A percentile compares a stretch with the other conserved stretches of the same genome.
Evolutionary conservation across 805 yeast genomes (phyloP).

Genomic region (Saccharomycopsis malanga): DNA sequence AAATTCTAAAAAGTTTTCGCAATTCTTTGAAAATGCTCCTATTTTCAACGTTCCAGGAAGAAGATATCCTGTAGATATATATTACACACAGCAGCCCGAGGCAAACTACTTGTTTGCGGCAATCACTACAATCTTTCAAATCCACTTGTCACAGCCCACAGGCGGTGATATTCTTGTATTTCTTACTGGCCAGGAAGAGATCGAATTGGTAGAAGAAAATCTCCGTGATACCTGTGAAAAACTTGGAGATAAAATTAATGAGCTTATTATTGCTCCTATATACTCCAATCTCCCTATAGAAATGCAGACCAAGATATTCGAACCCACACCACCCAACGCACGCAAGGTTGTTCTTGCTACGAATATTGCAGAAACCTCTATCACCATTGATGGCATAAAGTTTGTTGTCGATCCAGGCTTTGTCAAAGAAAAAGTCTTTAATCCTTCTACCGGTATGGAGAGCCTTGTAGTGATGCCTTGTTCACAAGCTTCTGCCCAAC

Average conservation of each 20-base stretch:
- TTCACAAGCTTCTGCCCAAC: constrained; percentile 93
- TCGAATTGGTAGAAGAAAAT: constrained; percentile 72
- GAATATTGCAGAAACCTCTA: constrained; percentile 94
- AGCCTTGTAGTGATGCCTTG: constrained; percentile 80
- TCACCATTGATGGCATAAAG: constrained; percentile 93
- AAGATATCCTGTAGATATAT: constrained; percentile 83
- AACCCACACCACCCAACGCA: constrained; percentile 71
- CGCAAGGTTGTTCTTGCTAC: constrained; percentile 92
- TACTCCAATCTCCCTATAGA: constrained; percentile 90
- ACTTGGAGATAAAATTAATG: constrained; percentile 53
- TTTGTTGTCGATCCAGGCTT: constrained; percentile 94
- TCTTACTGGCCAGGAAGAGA: constrained; percentile 94
- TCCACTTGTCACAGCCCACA: constrained; percentile 60
- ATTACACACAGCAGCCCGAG: constrained; percentile 80
- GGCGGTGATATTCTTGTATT: constrained; percentile 87
- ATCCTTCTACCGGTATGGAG: constrained; percentile 84
- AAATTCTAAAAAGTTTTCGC: constrained; percentile 81
- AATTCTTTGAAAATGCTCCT: constrained; percentile 77
- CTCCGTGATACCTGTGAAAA: constrained; percentile 57
- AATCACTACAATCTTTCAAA: constrained; percentile 77
- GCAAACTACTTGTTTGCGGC: constrained; percentile 89
- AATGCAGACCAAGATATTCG: constrained; percentile 72
- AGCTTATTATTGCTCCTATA: constrained; percentile 73
- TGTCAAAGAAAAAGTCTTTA: constrained; percentile 85
- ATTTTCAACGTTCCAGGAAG: constrained; percentile 88